Percentiles rank a stretch among this genome's conserved stretches.
phyloP scores from a whole-genome alignment of 1,139 yeast species.

The Blastobotrys elegans region DNA sequence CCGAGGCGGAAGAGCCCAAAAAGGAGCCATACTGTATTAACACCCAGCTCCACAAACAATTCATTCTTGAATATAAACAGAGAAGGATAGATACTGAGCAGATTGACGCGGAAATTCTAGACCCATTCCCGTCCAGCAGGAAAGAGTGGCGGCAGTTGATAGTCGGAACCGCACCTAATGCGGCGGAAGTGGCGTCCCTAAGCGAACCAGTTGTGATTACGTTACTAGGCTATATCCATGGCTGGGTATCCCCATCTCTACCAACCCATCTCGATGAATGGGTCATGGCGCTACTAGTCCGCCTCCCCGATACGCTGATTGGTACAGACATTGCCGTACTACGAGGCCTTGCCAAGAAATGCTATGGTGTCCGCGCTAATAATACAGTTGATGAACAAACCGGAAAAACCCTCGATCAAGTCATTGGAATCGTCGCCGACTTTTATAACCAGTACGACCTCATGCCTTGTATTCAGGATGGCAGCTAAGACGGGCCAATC shows the following conservation, averaged over 20 bases:
- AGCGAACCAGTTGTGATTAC: slow-evolving; percentile 21
- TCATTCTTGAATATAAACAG: slow-evolving; percentile 16
- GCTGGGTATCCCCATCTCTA: slow-evolving; percentile 27
- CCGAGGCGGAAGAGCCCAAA: background rate
- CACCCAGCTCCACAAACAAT: slow-evolving; percentile 18
- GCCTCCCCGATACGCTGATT: slow-evolving; percentile 36
- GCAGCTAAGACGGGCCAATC: slow-evolving; percentile 21
- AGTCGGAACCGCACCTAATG: slow-evolving; percentile 9
- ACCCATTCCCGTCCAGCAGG: slow-evolving; percentile 23
- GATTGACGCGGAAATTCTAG: background rate
- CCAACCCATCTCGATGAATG: slow-evolving; percentile 30
- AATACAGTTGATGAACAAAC: slow-evolving; percentile 20
- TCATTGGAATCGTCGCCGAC: slow-evolving; percentile 31
- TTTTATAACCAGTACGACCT: slow-evolving; percentile 37
- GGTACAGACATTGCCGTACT: slow-evolving; percentile 38
- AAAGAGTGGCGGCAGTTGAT: slow-evolving; percentile 25
- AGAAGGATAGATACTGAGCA: slow-evolving; percentile 11
- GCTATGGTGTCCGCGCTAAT: slow-evolving; percentile 24
- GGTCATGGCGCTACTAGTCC: slow-evolving; percentile 38
- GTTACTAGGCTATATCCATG: slow-evolving; percentile 26
- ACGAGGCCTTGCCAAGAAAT: slow-evolving; percentile 40
- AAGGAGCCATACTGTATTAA: slow-evolving; percentile 5
- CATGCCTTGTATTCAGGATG: slow-evolving; percentile 4
- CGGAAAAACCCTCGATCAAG: slow-evolving; percentile 26
- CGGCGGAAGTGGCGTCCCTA: slow-evolving; percentile 12